Evolutionary conservation across 2,329 filamentous ascomycete species (phyloP), one percentile per base, ranked within the genome.

Genomic region (Fusarium euwallaceae): DNA sequence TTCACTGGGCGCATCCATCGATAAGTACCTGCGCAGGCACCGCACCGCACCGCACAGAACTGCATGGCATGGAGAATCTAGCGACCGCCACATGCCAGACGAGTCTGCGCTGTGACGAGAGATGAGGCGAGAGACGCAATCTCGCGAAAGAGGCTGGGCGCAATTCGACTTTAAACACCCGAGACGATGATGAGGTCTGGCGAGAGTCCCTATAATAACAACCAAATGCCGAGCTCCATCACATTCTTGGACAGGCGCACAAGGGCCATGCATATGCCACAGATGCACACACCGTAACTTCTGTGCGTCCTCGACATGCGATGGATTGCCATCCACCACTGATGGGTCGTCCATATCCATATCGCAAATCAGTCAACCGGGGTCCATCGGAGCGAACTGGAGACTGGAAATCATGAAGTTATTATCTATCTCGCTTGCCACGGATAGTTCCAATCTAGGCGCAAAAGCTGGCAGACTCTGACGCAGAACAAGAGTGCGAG

Each of bases 251-350:
- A 45, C 59, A 48, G 60, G 45, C 59, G 60, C 70, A 76, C 64
- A 66, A 36, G 63, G 53, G 22, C 29, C 61, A 37, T 67, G 55
- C 34, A 66, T 53, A 64, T 61, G 70, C 67, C 39, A 66, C 64
- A 65, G 45, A 62, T 61, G 53, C 55, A 73, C 72, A 76, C 73
- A 78, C 74, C 75, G 72, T 78, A 76, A 78, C 64, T 76, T 78
- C 66, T 69, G 75, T 75, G 70, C 72, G 69, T 66, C 62, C 55
- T 65, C 59, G 71, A 60, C 66, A 48, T 73, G 65, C 41, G 20
- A 45, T 45, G 32, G 32, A 34, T 34, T 34, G 41, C 55, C 72
- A 75, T 71, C 20, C 17, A 59, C 22, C 34, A 53, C 27, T 71
- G 73, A 69, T 67, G 64, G 61, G 24, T 27, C 48, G 14, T 48